phyloP scores from a whole-genome alignment of 352 stramenopile species.

The Pythium apleroticum region DNA sequence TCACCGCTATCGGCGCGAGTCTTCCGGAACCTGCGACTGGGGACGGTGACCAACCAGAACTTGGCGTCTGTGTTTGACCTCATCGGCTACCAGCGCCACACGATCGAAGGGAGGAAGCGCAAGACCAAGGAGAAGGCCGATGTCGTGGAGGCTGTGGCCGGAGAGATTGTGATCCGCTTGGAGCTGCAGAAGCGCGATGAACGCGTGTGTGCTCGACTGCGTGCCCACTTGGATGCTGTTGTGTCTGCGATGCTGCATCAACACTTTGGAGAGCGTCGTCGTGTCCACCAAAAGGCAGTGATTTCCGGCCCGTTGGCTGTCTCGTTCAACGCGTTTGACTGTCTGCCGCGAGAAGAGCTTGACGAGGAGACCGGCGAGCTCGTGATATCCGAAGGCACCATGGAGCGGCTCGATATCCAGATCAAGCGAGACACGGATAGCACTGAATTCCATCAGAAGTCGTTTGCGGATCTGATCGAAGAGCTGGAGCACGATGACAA shows the following conservation, averaged over 20 bases:
- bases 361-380: constrained; percentile 60
- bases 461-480: constrained; percentile 38
- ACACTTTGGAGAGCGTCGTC: constrained; percentile 54
- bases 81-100: constrained; percentile 51
- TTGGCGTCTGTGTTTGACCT: constrained; percentile 61
- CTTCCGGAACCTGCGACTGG: constrained; percentile 64
- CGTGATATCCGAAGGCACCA: constrained; percentile 39
- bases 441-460: constrained; percentile 26
- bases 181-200: constrained; percentile 32
- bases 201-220: constrained; percentile 29
- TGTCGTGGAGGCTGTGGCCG: constrained; percentile 63
- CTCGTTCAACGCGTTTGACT: constrained; percentile 62
- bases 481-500: constrained; percentile 36
- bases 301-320: constrained; percentile 39
- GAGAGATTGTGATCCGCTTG: constrained; percentile 59
- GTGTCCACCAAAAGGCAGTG: constrained; percentile 26
- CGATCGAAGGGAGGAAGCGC: constrained; percentile 13
- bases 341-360: constrained; percentile 56
- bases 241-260: constrained; percentile 52
- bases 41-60: constrained; percentile 72
- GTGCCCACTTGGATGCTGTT: constrained; percentile 51
- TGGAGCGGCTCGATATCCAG: constrained; percentile 22
- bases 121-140: constrained; percentile 70
- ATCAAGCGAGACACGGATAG: constrained; percentile 7
- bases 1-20: constrained; percentile 57